These are phyloP conservation scores for Pyronema omphalodes DNA, from an alignment of 495 filamentous ascomycete species.

Conservation along the genomic window DNA sequence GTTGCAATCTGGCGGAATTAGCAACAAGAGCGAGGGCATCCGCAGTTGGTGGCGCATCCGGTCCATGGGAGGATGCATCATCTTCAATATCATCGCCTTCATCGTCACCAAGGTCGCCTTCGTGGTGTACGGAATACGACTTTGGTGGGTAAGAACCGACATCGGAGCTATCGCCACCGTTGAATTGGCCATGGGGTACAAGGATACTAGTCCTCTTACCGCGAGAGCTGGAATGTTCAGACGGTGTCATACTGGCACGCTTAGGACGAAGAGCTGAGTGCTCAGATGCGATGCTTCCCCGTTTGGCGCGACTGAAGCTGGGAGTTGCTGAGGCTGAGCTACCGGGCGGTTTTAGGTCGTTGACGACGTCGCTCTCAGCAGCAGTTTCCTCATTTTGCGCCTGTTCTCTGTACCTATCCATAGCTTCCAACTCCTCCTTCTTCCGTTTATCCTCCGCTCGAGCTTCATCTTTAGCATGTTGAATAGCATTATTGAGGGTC, in stretches of 20 bases:
- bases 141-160: not conserved
- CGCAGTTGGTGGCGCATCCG: conserved; percentile 16
- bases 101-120: conserved; percentile 6
- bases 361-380: conserved; percentile 5
- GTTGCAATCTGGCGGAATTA: conserved; percentile 79
- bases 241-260: conserved; percentile 8
- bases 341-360: not conserved
- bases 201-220: not conserved
- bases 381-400: conserved; percentile 13
- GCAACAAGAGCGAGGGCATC: conserved; percentile 92
- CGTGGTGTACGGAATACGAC: not conserved
- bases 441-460: conserved; percentile 66
- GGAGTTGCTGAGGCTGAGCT: not conserved
- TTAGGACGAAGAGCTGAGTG: not conserved
- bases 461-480: conserved; percentile 93
- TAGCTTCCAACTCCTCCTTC: conserved; percentile 49
- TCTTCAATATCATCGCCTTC: conserved; percentile 21
- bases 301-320: conserved; percentile 7
- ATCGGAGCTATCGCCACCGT: not conserved
- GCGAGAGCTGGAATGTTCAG: conserved; percentile 3
- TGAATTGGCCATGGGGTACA: not conserved
- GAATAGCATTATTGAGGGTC: conserved; percentile 96
- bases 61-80: conserved; percentile 16
- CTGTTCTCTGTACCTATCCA: conserved; percentile 42
- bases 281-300: not conserved